A percentile compares a stretch with the other conserved stretches of the same genome.
phyloP scores from a whole-genome alignment of 495 filamentous ascomycete species.

The Penicillium bialowiezense region DNA sequence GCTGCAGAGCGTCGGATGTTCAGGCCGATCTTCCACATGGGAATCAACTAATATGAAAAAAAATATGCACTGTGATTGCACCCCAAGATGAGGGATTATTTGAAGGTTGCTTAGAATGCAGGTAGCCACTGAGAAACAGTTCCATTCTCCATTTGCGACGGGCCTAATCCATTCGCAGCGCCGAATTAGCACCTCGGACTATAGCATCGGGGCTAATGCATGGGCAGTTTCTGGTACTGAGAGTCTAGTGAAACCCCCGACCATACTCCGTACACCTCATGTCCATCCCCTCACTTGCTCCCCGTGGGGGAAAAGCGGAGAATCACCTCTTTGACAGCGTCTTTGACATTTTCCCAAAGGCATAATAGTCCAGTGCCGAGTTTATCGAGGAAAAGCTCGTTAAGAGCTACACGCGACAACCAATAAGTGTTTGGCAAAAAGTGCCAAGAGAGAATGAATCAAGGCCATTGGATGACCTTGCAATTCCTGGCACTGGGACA shows the following conservation, averaged over 20 bases:
- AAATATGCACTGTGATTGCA: neutral
- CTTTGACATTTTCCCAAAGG: too few relatives aligned
- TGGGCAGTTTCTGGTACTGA: too few relatives aligned
- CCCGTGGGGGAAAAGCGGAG: too few relatives aligned
- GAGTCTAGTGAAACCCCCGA: neutral
- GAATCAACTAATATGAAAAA: neutral
- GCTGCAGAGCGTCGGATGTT: conserved; percentile 7
- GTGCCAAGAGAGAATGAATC: neutral
- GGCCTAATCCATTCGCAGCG: neutral
- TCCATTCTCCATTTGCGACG: neutral
- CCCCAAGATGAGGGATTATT: neutral
- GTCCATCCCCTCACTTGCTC: too few relatives aligned
- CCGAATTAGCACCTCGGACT: too few relatives aligned
- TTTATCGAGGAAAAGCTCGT: neutral
- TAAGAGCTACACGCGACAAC: neutral
- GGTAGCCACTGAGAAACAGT: neutral
- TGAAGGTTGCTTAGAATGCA: neutral
- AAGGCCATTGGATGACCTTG: neutral
- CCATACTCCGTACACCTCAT: too few relatives aligned
- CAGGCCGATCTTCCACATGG: neutral
- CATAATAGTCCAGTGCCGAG: neutral
- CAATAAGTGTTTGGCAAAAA: neutral
- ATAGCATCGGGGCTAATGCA: too few relatives aligned
- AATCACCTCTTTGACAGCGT: too few relatives aligned
- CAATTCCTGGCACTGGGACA: neutral